Evolutionary conservation across 2,329 filamentous ascomycete genomes (phyloP).

Genomic region (Neodidymelliopsis sp.): DNA sequence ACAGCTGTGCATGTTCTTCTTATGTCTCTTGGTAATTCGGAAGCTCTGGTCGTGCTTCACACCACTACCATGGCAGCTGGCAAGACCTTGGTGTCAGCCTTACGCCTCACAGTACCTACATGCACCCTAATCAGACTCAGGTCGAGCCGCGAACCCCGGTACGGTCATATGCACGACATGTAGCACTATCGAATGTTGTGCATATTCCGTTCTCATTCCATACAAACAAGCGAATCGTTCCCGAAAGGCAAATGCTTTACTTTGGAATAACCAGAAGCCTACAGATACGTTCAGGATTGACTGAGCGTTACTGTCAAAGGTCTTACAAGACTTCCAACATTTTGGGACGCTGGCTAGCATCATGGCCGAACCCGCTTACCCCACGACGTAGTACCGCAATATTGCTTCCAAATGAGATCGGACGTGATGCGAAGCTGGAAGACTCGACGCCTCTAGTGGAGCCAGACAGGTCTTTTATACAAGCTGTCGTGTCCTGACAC

Average conservation of each 20-base stretch:
- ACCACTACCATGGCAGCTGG: neutral
- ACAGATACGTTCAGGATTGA: conserved; percentile 3
- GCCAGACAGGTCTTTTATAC: too few relatives aligned
- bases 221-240: neutral
- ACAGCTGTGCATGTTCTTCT: too few relatives aligned
- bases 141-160: too few relatives aligned
- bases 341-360: neutral
- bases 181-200: conserved; percentile 4
- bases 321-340: neutral
- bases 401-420: neutral
- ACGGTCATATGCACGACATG: conserved; percentile 3
- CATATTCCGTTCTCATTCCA: neutral
- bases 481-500: too few relatives aligned
- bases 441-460: too few relatives aligned
- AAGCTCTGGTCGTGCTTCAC: too few relatives aligned
- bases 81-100: neutral
- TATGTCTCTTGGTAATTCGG: too few relatives aligned
- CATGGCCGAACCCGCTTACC: neutral
- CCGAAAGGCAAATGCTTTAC: neutral
- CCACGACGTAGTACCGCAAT: neutral
- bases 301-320: neutral
- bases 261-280: neutral
- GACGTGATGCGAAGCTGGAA: too few relatives aligned
- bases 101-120: neutral
- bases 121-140: neutral